phyloP scores from a whole-genome alignment of 192 early-diverging fungal species.

The Coemansia sp. region DNA sequence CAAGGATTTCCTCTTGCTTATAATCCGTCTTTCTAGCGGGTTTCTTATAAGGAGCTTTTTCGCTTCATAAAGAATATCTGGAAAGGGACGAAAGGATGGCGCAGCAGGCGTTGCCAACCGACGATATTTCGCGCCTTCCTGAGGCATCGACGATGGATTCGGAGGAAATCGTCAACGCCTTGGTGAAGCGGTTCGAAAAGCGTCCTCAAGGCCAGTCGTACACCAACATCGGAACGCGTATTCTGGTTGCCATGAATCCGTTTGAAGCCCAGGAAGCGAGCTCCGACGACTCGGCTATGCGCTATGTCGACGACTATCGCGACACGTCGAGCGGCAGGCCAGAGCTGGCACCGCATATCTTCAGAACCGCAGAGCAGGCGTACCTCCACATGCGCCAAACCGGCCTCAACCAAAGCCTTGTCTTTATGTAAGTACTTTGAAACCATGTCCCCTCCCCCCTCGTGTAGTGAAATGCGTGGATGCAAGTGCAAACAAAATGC shows the following conservation, averaged over 20 bases:
- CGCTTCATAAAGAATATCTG: not conserved
- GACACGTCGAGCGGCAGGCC: conserved; percentile 53
- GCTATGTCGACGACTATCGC: conserved; percentile 75
- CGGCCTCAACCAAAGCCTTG: conserved; percentile 68
- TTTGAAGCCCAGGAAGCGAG: conserved; percentile 57
- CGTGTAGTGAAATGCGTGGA: not conserved
- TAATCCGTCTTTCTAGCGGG: not conserved
- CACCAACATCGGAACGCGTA: conserved; percentile 67
- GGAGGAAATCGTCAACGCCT: conserved; percentile 43
- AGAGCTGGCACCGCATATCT: conserved; percentile 63
- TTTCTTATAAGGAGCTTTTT: not conserved
- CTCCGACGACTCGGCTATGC: conserved; percentile 62
- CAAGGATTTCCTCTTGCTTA: not conserved
- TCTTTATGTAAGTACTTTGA: conserved; percentile 55
- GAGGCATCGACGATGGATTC: conserved; percentile 42
- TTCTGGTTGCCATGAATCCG: conserved; percentile 72
- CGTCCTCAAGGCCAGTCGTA: conserved; percentile 58
- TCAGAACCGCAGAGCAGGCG: conserved; percentile 67
- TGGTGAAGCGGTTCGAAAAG: conserved; percentile 50
- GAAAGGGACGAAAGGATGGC: conserved; percentile 16
- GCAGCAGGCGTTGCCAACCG: conserved; percentile 26
- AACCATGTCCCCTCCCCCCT: not conserved
- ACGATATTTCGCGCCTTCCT: conserved; percentile 47
- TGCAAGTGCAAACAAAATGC: not conserved
- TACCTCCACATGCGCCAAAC: conserved; percentile 74